Base-by-base conservation (phyloP, 2,329 filamentous ascomycete species). In the Aspergillus aculeatus region DNA sequence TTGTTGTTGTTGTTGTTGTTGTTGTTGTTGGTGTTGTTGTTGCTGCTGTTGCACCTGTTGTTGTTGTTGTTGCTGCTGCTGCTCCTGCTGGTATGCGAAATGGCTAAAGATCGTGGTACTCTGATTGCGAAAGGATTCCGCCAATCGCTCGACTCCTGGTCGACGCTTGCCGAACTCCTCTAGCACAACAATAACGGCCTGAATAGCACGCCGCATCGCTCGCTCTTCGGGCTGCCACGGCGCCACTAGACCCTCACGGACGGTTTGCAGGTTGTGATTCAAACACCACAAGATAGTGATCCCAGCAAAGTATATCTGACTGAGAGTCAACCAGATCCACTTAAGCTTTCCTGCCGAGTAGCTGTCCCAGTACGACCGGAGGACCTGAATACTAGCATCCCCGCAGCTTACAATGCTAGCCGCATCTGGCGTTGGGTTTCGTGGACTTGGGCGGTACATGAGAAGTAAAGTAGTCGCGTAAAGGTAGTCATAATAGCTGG, bases 291-390 rank as follows among this genome's bases (percentile, higher is more conserved):
- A 61, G 29, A 76, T 76, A 10, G 75, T 77, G 48, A 77, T 74
- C 1, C 75, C 75, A 1, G 75, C 75, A 54, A 74, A 75, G 51
- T 77, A 77, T 19, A 74, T 61, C 56, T 77, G 74, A 57, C 73
- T 75, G 31, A 77, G 63, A 1, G 75, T 77, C 50, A 77, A 65
- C 75, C 75, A 77, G 44, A 77, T 75, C 75, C 75, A 77, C 60
- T 77, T 77, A 19, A 77, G 64, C 57, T 77, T 76, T 41, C 74
- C 74, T 31, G 72, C 65, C 0, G 74, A 73, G 50, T 75, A 77
- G 52, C 68, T 75, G 59, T 76, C 74, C 73, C 74, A 77, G 52
- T 76, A 77, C 1, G 74, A 76, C 24, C 73, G 71, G 16, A 77
- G 72, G 5, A 77, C 70, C 47, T 75, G 71, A 16, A 77, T 70